These are phyloP conservation scores for Castanea mollissima DNA, from an alignment of 306 rosid species.

Conservation along the genomic window DNA sequence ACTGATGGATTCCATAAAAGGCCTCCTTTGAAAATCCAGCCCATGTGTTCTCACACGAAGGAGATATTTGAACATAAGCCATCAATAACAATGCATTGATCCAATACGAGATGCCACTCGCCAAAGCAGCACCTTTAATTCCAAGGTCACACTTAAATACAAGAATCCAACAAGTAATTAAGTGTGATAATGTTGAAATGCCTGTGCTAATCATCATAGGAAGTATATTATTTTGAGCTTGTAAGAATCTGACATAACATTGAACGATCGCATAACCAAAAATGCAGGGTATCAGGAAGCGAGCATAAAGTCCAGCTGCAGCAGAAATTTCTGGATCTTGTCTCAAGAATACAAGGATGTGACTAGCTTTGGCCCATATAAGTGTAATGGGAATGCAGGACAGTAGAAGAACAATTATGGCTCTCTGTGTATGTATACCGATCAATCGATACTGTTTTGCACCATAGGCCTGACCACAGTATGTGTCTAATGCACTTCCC, in stretches of 20 bases:
- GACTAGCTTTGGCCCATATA: conserved; percentile 43
- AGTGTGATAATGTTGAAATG: conserved; percentile 20
- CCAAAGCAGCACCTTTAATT: conserved; percentile 38
- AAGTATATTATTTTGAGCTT: conserved; percentile 34
- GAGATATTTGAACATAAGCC: conserved; percentile 34
- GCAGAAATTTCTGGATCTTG: conserved; percentile 46
- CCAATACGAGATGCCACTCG: conserved; percentile 36
- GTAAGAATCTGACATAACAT: conserved; percentile 36
- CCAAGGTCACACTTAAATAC: conserved; percentile 42
- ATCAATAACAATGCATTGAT: conserved; percentile 34
- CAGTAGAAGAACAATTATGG: conserved; percentile 40
- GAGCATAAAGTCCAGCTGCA: conserved; percentile 38
- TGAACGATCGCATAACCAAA: conserved; percentile 33
- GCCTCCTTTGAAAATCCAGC: conserved; percentile 44
- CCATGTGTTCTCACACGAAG: conserved; percentile 41
- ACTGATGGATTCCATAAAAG: conserved; percentile 27
- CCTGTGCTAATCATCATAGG: conserved; percentile 33
- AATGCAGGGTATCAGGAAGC: conserved; percentile 38
- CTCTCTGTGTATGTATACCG: conserved; percentile 46
- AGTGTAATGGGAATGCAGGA: conserved; percentile 33
- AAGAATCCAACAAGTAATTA: conserved; percentile 28
- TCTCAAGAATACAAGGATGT: conserved; percentile 36
- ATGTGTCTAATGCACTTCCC: conserved; percentile 49
- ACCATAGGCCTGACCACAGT: conserved; percentile 48
- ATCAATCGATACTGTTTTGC: conserved; percentile 39